Evolutionary conservation across 2,329 filamentous ascomycete genomes (phyloP), one percentile per base, ranked within the genome.

Genomic region (Aspergillus hortae): DNA sequence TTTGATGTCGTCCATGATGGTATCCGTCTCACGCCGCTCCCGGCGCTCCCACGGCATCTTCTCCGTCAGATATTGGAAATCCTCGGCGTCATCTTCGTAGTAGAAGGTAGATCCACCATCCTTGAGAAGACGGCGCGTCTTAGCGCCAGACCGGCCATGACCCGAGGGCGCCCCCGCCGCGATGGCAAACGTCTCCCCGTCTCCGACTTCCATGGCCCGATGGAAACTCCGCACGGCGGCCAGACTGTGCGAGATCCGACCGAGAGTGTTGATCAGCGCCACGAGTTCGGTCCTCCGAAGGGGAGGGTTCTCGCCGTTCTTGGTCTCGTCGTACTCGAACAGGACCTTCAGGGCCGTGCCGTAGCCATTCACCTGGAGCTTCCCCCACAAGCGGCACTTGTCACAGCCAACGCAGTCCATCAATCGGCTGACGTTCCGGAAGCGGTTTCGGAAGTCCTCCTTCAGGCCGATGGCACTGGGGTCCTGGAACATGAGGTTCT

Each of bases 351-450:
- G 77, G 0, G 94, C 94, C 0, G 94, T 90, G 46, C 94, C 94
- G 67, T 96, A 97, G 2, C 94, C 94, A 11, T 89, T 89, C 0
- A 91, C 95, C 74, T 99, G 94, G 35, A 99, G 76, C 74, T 99
- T 99, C 45, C 94, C 94, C 94, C 94, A 99, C 2, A 99, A 84
- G 7, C 94, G 86, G 74, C 94, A 99, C 76, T 99, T 99, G 76
- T 99, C 94, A 72, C 94, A 99, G 42, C 94, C 94, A 17, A 97
- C 92, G 62, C 94, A 99, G 72, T 99, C 94, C 94, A 99, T 99
- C 58, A 97, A 81, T 38, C 94, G 86, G 69, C 89, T 95, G 55
- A 99, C 89, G 68, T 99, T 99, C 67, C 94, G 86, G 80, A 99
- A 99, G 14, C 94, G 89, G 71, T 95, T 94, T 62, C 90, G 88